A percentile compares a stretch with the other conserved stretches of the same genome.
Evolutionary conservation across 441 rosid species (phyloP).

Genomic region (Pelargonium cotyledonis): DNA sequence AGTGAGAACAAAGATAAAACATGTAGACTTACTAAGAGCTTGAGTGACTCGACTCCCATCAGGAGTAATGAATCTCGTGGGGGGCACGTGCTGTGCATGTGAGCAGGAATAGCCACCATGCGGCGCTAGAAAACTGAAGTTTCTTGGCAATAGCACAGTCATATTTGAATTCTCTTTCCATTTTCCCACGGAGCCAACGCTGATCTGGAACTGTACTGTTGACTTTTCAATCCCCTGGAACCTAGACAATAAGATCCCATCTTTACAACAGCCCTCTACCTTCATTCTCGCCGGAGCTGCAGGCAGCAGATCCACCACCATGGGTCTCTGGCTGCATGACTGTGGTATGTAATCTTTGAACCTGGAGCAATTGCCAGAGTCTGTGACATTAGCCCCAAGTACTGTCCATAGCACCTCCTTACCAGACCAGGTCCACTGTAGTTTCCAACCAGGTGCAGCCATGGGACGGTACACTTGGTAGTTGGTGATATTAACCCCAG

Average conservation of each 20-base stretch:
- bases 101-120: constrained; percentile 7
- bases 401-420: background rate
- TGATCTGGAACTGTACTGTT: background rate
- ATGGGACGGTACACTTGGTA: background rate
- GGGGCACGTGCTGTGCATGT: background rate
- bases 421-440: background rate
- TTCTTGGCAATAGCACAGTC: background rate
- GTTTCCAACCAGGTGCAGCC: background rate
- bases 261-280: constrained; percentile 2
- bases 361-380: background rate
- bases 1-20: background rate
- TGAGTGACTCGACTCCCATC: constrained; percentile 1
- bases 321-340: constrained; percentile 1
- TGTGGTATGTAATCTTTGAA: constrained; percentile 2
- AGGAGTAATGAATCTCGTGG: background rate
- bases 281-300: constrained; percentile 3
- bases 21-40: background rate
- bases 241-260: background rate
- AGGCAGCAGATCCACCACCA: background rate
- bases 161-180: constrained; percentile 5
- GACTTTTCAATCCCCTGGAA: background rate
- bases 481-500: constrained; percentile 1
- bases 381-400: background rate
- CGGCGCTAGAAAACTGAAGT: constrained; percentile 1
- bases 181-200: background rate